A percentile compares a stretch with the other conserved stretches of the same genome.
These are phyloP conservation scores for Fonsecaea erecta DNA, from an alignment of 2,329 filamentous ascomycete species.

Conservation along the genomic window DNA sequence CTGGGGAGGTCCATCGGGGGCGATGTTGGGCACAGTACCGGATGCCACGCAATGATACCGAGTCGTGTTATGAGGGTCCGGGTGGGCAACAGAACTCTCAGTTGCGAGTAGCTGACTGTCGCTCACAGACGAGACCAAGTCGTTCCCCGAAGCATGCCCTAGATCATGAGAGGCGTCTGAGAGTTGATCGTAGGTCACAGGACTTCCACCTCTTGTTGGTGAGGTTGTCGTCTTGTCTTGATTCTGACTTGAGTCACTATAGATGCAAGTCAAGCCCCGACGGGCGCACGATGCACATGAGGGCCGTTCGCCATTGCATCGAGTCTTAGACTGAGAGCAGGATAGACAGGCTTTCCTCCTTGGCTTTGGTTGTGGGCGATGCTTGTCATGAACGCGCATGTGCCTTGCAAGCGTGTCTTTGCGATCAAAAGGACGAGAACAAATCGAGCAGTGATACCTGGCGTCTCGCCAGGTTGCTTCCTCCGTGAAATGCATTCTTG, in stretches of 20 bases:
- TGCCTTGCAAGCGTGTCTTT: slow-evolving; percentile 14
- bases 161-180: not conserved
- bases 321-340: slow-evolving; percentile 13
- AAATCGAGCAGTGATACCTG: slow-evolving; percentile 13
- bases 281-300: not conserved
- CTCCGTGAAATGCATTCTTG: slow-evolving; percentile 6
- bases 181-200: not conserved
- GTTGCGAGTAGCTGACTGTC: not conserved
- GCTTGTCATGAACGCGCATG: slow-evolving; percentile 6
- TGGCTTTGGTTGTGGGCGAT: not conserved
- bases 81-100: not conserved
- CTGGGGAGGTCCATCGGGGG: not conserved
- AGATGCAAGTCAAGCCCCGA: not conserved
- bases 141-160: not conserved
- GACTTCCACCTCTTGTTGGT: not conserved
- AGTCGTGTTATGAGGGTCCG: not conserved
- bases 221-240: not conserved
- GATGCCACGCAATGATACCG: not conserved
- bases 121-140: not conserved
- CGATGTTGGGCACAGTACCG: not conserved
- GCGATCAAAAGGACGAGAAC: slow-evolving; percentile 14
- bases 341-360: slow-evolving; percentile 15
- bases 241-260: not conserved
- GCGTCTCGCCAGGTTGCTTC: slow-evolving; percentile 2
- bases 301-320: slow-evolving; percentile 3